Evolutionary conservation across 257 asterid genomes (phyloP), one percentile per base, ranked within the genome.

Genomic region (Sherardia arvensis): DNA sequence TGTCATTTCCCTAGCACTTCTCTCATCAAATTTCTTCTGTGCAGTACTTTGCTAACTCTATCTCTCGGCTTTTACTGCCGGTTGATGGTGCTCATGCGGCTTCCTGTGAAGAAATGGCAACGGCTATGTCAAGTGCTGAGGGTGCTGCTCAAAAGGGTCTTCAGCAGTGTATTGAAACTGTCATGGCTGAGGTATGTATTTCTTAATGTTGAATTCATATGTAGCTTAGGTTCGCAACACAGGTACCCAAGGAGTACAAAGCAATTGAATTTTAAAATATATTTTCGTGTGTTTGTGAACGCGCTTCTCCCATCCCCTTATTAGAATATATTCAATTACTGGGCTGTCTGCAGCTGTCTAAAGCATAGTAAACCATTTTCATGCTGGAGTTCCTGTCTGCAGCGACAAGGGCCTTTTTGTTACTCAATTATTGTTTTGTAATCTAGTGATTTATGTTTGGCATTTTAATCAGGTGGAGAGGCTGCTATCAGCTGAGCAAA

Each of bases 1-100:
- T 38, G 11, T 26, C 34, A 47, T 57, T 70, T 47, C 51, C 54
- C 32, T 28, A 62, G 7, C 59, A 28, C 66, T 33, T 34, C 28
- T 29, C 64, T 64, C 4, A 47, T 58, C 56, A 6, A 64, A 45
- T n/a, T 69, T 64, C 71, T 64, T 53, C 36, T 23, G 6, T 81
- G 83, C 90, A 93, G 97, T 83, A 85, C 73, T 93, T 93, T 74
- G 94, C 95, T 0, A 93, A 93, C 78, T 83, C 97, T 34, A 87
- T 93, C 71, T 93, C 96, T 73, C 94, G 97, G 64, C 87, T 93
- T 73, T 65, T 93, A 71, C 86, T 90, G 43, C 94, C 97, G 2
- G 96, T 93, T 80, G 99, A 93, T 71, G 95, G 96, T 71, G 95
- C 96, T n/a, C 97, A 93, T 81, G 95, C 95, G 71, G 93, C 99